phyloP scores from a whole-genome alignment of 2,329 filamentous ascomycete genomes.

The Aspergillus hiratsukae region DNA sequence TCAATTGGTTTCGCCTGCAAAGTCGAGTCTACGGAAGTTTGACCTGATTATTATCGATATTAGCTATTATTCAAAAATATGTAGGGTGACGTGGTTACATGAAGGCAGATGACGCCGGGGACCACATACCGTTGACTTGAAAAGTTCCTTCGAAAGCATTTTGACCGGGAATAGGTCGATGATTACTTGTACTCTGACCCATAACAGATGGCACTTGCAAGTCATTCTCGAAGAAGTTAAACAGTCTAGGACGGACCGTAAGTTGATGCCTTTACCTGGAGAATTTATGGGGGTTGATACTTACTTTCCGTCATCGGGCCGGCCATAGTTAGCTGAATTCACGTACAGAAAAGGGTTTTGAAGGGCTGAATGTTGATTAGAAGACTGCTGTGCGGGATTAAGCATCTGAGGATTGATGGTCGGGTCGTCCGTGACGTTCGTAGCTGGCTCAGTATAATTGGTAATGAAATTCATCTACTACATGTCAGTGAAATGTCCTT shows the following conservation, averaged over 20 bases:
- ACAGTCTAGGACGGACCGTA: not conserved
- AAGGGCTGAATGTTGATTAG: constrained; percentile 19
- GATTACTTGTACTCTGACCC: not conserved
- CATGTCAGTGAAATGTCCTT: constrained; percentile 9
- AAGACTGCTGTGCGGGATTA: constrained; percentile 22
- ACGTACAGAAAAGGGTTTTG: constrained; percentile 27
- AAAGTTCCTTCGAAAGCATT: not conserved
- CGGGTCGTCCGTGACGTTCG: constrained; percentile 24
- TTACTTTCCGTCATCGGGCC: constrained; percentile 25
- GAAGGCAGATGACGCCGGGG: not conserved
- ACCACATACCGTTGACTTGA: not conserved
- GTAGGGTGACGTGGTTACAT: not conserved
- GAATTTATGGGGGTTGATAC: constrained; percentile 3
- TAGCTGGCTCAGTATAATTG: constrained; percentile 23
- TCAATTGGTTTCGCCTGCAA: constrained; percentile 12
- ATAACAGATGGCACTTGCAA: not conserved
- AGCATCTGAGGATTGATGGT: constrained; percentile 41
- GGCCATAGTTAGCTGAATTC: constrained; percentile 24
- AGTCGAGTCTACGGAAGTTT: constrained; percentile 6
- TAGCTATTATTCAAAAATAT: not conserved
- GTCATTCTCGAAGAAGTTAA: constrained; percentile 3
- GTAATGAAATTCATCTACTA: constrained; percentile 26
- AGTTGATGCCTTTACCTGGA: not conserved
- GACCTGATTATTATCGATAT: constrained; percentile 4
- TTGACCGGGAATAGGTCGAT: not conserved